Evolutionary conservation across 371 early-diverging fungal species (phyloP).

Genomic region (Saksenaea oblongispora): DNA sequence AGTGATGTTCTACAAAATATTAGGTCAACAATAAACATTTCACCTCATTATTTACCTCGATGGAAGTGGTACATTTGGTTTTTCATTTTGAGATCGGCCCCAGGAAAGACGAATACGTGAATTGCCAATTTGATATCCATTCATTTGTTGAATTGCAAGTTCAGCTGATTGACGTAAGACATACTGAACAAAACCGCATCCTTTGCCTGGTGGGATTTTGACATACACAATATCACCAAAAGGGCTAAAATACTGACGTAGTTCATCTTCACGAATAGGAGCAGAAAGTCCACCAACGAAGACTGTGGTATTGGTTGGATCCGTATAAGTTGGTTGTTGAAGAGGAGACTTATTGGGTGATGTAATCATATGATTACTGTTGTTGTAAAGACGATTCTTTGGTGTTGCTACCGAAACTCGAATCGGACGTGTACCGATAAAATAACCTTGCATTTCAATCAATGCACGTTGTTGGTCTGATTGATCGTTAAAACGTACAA

Average conservation of each 20-base stretch:
- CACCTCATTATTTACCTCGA: neutral
- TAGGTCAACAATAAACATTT: neutral
- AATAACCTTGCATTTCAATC: constrained; percentile 78
- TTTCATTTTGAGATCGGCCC: constrained; percentile 80
- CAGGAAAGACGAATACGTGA: constrained; percentile 88
- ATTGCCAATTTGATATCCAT: constrained; percentile 80
- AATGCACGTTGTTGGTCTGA: constrained; percentile 75
- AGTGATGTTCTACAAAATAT: neutral
- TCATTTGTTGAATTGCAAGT: constrained; percentile 85
- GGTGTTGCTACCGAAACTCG: constrained; percentile 89
- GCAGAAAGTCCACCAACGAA: constrained; percentile 91
- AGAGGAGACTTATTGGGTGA: constrained; percentile 44
- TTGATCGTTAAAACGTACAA: constrained; percentile 79
- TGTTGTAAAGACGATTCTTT: constrained; percentile 29
- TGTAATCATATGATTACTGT: constrained; percentile 22
- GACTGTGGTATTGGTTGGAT: constrained; percentile 87
- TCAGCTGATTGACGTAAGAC: constrained; percentile 82
- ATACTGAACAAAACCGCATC: constrained; percentile 94
- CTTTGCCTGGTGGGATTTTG: constrained; percentile 91
- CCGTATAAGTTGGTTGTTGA: constrained; percentile 55
- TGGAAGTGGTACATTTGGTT: constrained; percentile 6
- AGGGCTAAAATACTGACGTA: constrained; percentile 73
- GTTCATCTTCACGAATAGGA: constrained; percentile 81
- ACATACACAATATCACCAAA: constrained; percentile 90
- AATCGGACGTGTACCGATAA: constrained; percentile 76